Conservation (phyloP, 306 rosid species). For the Ochetophila trinervis region DNA sequence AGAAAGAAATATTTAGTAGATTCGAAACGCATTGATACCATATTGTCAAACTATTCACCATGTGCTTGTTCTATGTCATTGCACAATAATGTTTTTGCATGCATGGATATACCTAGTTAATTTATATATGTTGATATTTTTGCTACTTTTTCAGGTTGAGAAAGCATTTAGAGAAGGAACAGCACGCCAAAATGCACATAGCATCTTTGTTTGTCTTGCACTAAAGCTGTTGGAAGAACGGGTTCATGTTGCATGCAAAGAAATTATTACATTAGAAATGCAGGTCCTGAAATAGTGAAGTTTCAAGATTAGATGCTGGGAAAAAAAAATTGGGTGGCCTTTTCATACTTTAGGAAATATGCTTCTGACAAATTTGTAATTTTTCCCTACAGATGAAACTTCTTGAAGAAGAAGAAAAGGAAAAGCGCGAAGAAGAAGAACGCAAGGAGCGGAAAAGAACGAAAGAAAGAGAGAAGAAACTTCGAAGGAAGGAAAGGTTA, state of each 20-base stretch:
- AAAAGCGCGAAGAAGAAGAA: constrained; percentile 96
- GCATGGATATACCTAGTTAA: background rate
- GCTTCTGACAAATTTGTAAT: constrained; percentile 23
- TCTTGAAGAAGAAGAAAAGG: constrained; percentile 99
- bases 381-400: constrained; percentile 74
- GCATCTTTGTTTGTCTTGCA: constrained; percentile 95
- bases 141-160: constrained; percentile 72
- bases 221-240: constrained; percentile 94
- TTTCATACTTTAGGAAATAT: constrained; percentile 14
- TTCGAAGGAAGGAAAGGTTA: constrained; percentile 89
- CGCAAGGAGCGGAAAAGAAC: constrained; percentile 90
- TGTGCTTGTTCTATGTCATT: constrained; percentile 3
- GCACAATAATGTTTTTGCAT: background rate
- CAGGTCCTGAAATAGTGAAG: constrained; percentile 60
- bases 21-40: background rate
- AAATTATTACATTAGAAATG: constrained; percentile 88
- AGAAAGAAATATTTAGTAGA: background rate
- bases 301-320: constrained; percentile 17
- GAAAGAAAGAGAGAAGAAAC: constrained; percentile 92
- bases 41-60: background rate
- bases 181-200: constrained; percentile 99
- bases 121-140: constrained; percentile 15
- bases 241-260: constrained; percentile 96
- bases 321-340: constrained; percentile 7
- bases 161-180: constrained; percentile 99